These are phyloP conservation scores for Paramecium biaurelia DNA, from an alignment of 73 alveolate species.

Conservation along the genomic window DNA sequence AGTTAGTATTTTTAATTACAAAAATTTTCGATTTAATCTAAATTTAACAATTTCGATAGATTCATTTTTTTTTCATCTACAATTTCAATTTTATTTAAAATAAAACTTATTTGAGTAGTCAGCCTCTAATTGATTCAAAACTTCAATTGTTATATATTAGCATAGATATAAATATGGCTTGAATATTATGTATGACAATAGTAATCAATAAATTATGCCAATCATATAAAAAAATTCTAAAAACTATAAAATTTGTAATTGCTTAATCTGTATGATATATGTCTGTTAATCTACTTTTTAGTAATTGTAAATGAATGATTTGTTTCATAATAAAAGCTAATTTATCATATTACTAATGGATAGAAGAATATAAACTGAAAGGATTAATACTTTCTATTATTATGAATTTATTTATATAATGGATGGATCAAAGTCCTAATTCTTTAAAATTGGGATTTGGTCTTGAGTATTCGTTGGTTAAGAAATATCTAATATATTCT, in stretches of 20 bases:
- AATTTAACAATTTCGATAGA: no score
- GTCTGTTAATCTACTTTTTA: not conserved
- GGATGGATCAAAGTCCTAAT: conserved; percentile 32
- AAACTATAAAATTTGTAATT: no score
- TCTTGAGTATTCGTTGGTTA: conserved; percentile 56
- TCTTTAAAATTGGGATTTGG: conserved; percentile 62
- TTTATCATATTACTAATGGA: no score
- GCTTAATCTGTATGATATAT: not conserved
- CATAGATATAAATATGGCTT: not conserved
- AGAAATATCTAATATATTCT: conserved; percentile 19
- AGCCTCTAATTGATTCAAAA: no score
- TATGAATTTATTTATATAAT: not conserved
- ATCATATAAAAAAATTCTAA: no score
- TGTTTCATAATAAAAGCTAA: not conserved
- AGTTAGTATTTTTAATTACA: no score
- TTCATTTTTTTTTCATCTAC: no score
- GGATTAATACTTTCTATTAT: not conserved
- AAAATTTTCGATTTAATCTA: no score
- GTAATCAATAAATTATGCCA: not conserved
- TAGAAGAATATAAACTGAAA: not conserved
- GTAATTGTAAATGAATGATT: not conserved
- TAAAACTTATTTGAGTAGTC: no score
- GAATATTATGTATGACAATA: not conserved
- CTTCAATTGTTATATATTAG: not conserved
- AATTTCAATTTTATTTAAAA: no score